Base-by-base conservation (phyloP, 345 rosid genomes). In the Ricinus communis region DNA sequence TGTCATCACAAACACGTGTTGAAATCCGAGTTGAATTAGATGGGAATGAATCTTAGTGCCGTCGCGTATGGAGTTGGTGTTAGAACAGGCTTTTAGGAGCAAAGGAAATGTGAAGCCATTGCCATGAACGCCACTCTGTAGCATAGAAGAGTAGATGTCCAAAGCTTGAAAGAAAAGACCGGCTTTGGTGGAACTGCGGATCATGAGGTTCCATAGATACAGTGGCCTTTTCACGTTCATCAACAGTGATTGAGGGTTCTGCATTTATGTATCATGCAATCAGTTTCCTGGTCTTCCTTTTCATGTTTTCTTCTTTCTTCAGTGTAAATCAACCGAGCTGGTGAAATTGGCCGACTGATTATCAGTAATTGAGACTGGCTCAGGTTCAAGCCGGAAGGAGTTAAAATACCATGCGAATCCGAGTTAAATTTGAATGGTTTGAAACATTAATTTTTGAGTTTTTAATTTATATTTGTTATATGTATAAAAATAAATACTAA, bases 21-120 rank as follows among this genome's bases (percentile, higher is more conserved):
- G 74, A 64, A 77, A 77, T 18, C 81, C 81, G 18, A 69, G 31
- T 36, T 41, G 70, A 21, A 55, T 21, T 5, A 62, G 62, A 8
- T 62, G 71, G 38, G 74, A 68, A 21, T 77, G 81, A 11, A 77
- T 18, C 21, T 2, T 38, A n/a, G 55, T 40, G 4, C 77, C 77
- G 45, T 47, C 15, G 36, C 36, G 65, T 57, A 73, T 13, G 22
- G 81, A 69, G 62, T 49, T 51, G 40, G 36, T 24, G 13, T 40
- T 41, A 27, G 74, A 61, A 19, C 74, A 72, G 22, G 77, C 74
- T 72, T 77, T 77, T 30, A 77, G 31, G 40, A 77, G 61, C 52
- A 77, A 49, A 15, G 81, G 81, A 65, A 62, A 56, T 8, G 77
- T 73, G 71, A 69, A 77, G 62, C 10, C 49, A 56, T 73, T 77